Percentiles rank a stretch among this genome's conserved stretches.
These are phyloP conservation scores for Marasmius sp. DNA, from an alignment of 1,284 basidiomycete species.

Conservation along the genomic window DNA sequence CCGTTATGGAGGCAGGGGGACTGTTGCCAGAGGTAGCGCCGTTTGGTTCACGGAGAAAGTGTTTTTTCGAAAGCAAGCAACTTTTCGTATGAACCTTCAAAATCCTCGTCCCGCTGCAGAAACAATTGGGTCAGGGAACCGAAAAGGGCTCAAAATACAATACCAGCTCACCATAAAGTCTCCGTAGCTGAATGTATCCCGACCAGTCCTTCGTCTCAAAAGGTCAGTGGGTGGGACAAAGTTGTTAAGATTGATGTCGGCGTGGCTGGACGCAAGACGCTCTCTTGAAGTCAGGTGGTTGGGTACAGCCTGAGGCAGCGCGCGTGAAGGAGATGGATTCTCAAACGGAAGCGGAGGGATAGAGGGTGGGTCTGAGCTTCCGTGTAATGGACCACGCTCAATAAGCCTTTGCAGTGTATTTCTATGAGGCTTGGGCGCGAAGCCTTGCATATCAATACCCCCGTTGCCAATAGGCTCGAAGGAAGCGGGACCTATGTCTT, in stretches of 20 bases:
- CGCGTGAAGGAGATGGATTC: neutral
- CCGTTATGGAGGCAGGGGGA: too few relatives aligned
- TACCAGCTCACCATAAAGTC: conserved; percentile 57
- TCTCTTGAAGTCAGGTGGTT: neutral
- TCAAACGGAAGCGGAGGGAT: conserved; percentile 24
- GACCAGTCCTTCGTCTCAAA: conserved; percentile 17
- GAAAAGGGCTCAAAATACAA: neutral
- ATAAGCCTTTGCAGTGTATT: conserved; percentile 38
- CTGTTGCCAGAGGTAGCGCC: too few relatives aligned
- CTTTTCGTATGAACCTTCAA: conserved; percentile 70
- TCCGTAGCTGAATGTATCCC: conserved; percentile 37
- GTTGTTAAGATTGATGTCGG: neutral
- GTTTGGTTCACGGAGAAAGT: too few relatives aligned
- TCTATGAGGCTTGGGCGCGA: conserved; percentile 42
- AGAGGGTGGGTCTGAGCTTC: conserved; percentile 15
- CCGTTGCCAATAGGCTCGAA: neutral
- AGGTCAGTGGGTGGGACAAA: conserved; percentile 5
- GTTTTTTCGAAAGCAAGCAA: conserved; percentile 58
- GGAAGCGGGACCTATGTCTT: neutral
- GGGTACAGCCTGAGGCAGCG: neutral
- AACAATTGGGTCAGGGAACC: conserved; percentile 4
- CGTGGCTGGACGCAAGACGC: neutral
- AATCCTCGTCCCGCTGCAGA: conserved; percentile 65
- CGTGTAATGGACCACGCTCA: conserved; percentile 20
- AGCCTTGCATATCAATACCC: conserved; percentile 34